A percentile compares a stretch with the other conserved stretches of the same genome.
Conservation (phyloP, 306 rosid genomes). For the Adenanthera pavonina region DNA sequence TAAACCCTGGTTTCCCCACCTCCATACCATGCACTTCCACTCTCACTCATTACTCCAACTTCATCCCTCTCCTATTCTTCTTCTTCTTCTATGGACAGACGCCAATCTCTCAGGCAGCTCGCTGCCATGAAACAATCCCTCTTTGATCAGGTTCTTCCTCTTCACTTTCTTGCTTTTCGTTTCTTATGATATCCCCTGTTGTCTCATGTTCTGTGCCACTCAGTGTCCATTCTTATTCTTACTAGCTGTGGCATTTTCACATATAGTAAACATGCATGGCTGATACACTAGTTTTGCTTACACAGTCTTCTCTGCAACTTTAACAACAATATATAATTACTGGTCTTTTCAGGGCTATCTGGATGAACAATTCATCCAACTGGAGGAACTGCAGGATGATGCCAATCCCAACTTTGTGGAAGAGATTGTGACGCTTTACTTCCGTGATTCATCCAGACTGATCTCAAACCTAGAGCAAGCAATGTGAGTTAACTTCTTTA, state of each 20-base stretch:
- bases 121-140: conserved; percentile 76
- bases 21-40: conserved; percentile 40
- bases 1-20: conserved; percentile 41
- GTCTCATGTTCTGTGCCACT: neutral
- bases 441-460: conserved; percentile 74
- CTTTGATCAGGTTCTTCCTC: conserved; percentile 73
- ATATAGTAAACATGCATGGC: neutral
- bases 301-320: neutral
- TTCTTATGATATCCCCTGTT: neutral
- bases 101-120: conserved; percentile 57
- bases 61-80: neutral
- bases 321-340: neutral
- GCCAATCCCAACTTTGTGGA: conserved; percentile 91
- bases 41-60: conserved; percentile 6
- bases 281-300: neutral
- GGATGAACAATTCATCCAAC: conserved; percentile 89
- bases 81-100: conserved; percentile 60
- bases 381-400: conserved; percentile 92
- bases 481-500: conserved; percentile 48
- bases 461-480: conserved; percentile 68
- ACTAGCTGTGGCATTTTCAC: neutral
- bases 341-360: conserved; percentile 59
- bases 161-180: neutral
- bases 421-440: conserved; percentile 79
- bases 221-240: neutral